Conservation (phyloP, 306 rosid genomes). For the Rosa persica region DNA sequence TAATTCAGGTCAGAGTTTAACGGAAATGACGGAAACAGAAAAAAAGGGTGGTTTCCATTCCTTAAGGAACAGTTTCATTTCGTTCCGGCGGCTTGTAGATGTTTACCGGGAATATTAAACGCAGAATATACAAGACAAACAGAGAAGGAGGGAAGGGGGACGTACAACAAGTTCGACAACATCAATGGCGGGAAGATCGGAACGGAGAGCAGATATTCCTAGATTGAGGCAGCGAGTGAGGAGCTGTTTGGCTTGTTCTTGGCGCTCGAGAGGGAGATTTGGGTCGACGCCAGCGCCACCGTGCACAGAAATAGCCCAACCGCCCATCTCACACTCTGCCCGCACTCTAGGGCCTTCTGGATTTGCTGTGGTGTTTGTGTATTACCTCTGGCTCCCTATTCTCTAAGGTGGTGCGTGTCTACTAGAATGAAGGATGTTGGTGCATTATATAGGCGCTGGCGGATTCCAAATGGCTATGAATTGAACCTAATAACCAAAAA, state of each 20-base stretch:
- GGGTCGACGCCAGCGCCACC: conserved; percentile 99
- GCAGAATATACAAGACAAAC: neutral
- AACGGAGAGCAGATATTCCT: conserved; percentile 76
- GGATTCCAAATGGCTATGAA: conserved; percentile 10
- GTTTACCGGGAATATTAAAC: neutral
- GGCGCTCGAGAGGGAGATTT: conserved; percentile 74
- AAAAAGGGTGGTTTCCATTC: neutral
- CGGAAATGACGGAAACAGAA: neutral
- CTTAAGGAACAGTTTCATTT: neutral
- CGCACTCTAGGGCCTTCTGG: neutral
- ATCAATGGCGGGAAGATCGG: conserved; percentile 69
- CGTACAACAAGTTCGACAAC: conserved; percentile 94
- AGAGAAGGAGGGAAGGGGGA: neutral
- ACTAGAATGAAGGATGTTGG: neutral
- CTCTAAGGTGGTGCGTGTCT: neutral
- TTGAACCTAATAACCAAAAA: neutral
- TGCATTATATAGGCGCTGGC: conserved; percentile 15
- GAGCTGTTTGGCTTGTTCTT: conserved; percentile 80
- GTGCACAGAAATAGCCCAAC: conserved; percentile 95
- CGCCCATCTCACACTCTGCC: conserved; percentile 30
- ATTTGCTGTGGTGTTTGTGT: neutral
- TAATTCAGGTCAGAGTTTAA: neutral
- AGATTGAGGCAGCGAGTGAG: conserved; percentile 80
- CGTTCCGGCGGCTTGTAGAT: neutral
- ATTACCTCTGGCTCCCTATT: neutral